Evolutionary conservation across 768 basidiomycete species (phyloP).

Genomic region (Mycena amicta): DNA sequence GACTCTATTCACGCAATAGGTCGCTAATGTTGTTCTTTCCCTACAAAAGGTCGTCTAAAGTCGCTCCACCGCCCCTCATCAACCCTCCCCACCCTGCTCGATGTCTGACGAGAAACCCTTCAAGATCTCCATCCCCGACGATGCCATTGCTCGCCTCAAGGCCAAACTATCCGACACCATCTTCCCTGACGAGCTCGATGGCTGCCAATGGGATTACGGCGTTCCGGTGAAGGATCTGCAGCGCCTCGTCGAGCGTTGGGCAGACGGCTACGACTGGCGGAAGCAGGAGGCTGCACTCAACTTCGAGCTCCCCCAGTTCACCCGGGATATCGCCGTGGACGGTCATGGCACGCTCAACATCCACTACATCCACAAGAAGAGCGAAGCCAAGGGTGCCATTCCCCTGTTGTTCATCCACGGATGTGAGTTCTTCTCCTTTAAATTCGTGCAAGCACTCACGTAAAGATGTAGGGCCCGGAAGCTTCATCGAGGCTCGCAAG

Average conservation of each 20-base stretch:
- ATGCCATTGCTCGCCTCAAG: background rate
- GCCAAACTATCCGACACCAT: conserved; percentile 1
- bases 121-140: background rate
- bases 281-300: conserved; percentile 41
- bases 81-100: too few relatives aligned
- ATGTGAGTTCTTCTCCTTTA: conserved; percentile 35
- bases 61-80: too few relatives aligned
- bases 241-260: conserved; percentile 51
- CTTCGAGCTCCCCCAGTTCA: conserved; percentile 45
- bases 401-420: conserved; percentile 50
- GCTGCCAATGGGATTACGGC: conserved; percentile 53
- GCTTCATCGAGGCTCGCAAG: conserved; percentile 59
- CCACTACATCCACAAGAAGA: conserved; percentile 47
- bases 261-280: conserved; percentile 42
- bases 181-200: conserved; percentile 45
- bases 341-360: conserved; percentile 40
- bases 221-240: conserved; percentile 50
- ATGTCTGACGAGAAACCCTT: conserved; percentile 4
- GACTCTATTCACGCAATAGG: too few relatives aligned
- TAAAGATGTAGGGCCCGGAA: conserved; percentile 58
- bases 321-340: conserved; percentile 42
- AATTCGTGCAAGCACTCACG: background rate
- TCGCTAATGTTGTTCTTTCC: too few relatives aligned
- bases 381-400: conserved; percentile 33
- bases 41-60: too few relatives aligned